Evolutionary conservation across 2,329 filamentous ascomycete species (phyloP), one percentile per base, ranked within the genome.

Genomic region (Monosporascus cannonballus): DNA sequence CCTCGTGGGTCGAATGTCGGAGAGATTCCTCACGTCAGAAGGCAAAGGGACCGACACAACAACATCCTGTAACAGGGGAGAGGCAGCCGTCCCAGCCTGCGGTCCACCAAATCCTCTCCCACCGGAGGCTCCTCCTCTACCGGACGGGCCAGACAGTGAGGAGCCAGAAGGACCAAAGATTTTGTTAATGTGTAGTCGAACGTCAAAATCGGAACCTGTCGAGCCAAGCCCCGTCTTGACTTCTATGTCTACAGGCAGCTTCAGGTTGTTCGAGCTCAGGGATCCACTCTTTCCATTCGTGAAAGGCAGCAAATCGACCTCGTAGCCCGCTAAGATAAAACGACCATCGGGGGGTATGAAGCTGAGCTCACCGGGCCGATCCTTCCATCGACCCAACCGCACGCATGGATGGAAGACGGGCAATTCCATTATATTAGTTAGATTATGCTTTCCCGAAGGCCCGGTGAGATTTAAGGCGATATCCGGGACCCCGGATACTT

Each of bases 321-420:
- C 93, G 66, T 99, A 99, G 22, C 91, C 92, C 34, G 91, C 92
- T 18, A 99, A 78, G 41, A 96, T 88, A 68, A 97, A 99, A 44
- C 90, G 83, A 34, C 94, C 94, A 68, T 99, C 94, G 0, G 94
- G 94, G 2, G 94, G 94, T 14, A 99, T 83, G 64, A 99, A 99
- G 66, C 90, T 96, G n/a, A 99, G 76, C 59, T 96, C 89, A 3
- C 94, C 94, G 0, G 92, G 90, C 51, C 84, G 82, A 62, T 96
- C 90, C 61, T 86, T 86, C 94, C 94, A 99, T 57, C 85, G 81
- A n/a, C 87, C 87, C 3, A 99, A 75, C 18, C 94, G 81, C 8
- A 99, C 94, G 64, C 94, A 97, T 0, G 94, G 94, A 67, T 99
- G 94, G 62, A 99, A 99, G 0, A 96, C 91, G 1, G 93, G 94